Percentiles rank a stretch among this genome's conserved stretches.
These are phyloP conservation scores for Plantago major DNA, from an alignment of 257 asterid genomes.

Conservation along the genomic window DNA sequence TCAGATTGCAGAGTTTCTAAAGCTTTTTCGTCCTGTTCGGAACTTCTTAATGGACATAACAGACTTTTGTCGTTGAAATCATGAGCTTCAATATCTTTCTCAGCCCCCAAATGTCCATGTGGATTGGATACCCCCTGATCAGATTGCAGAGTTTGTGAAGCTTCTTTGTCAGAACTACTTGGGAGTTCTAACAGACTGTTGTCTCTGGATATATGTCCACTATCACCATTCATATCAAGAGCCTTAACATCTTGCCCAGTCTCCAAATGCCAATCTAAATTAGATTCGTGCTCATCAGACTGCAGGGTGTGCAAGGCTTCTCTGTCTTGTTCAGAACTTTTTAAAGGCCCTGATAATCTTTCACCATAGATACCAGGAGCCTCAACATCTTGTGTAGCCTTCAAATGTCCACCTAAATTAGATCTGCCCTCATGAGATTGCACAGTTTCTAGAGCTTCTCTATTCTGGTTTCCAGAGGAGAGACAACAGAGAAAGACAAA, in stretches of 20 bases:
- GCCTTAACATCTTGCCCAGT: slow-evolving; percentile 14
- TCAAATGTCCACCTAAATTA: not conserved
- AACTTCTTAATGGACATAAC: not conserved
- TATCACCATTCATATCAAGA: slow-evolving; percentile 12
- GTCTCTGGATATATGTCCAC: too few species aligned
- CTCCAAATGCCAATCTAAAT: slow-evolving; percentile 17
- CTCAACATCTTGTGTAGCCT: too few species aligned
- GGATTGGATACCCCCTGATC: not conserved
- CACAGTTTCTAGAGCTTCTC: slow-evolving; percentile 19
- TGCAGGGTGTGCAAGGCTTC: too few species aligned
- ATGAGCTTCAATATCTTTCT: slow-evolving; percentile 14
- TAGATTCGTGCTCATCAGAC: not conserved
- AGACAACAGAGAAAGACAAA: not conserved
- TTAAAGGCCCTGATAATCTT: too few species aligned
- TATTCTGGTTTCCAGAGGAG: slow-evolving; percentile 25
- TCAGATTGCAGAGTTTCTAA: too few species aligned
- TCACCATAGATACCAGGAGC: too few species aligned
- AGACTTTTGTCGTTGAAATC: slow-evolving; percentile 15
- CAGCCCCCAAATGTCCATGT: slow-evolving; percentile 16
- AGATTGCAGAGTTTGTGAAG: slow-evolving; percentile 14
- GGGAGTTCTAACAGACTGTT: too few species aligned
- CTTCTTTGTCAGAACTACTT: slow-evolving; percentile 13
- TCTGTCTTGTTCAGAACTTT: too few species aligned
- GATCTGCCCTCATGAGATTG: too few species aligned
- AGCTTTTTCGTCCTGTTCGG: not conserved